Evolutionary conservation across 805 yeast species (phyloP), one percentile per base, ranked within the genome.

Genomic region (Candida germanica): DNA sequence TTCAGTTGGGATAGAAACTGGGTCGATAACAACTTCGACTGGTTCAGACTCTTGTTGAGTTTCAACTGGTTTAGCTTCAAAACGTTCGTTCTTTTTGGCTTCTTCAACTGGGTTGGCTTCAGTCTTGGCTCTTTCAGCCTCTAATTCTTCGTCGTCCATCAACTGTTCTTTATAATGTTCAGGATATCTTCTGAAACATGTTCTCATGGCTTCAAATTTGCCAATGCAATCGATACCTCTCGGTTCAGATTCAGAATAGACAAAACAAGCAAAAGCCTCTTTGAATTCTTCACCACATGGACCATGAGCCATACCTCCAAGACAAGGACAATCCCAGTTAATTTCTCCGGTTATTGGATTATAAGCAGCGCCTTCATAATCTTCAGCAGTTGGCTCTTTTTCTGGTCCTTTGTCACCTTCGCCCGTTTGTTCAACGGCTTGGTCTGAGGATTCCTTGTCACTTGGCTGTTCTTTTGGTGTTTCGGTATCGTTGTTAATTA

Each of bases 261-360:
- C 91, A 56, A 93, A 93, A 61, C 98, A 93, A 7, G 95, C 74
- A 60, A 93, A 93, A 0, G 98, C 98, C 35, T 77, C 87, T 42
- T 59, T 59, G 41, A 58, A 54, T 42, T 51, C 54, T 48, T 59
- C 54, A 20, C 98, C 98, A 67, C 98, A 93, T 38, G 98, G 98
- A 0, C 98, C 98, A 47, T 89, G 74, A 21, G 98, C 98, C 97
- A 93, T 87, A 27, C 98, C 98, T 22, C 98, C 98, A 33, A 93
- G 71, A 63, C 98, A 91, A n/a, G 98, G 98, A 62, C 98, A 93
- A 57, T 93, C 98, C 98, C 98, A 93, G 77, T 93, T 91, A 65
- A 93, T 93, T 59, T 91, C 98, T 20, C 98, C 98, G 3, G 98
- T 93, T 53, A 86, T 95, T 20, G 97, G 97, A 66, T 91, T 79